Evolutionary conservation across 1,284 basidiomycete genomes (phyloP), one percentile per base, ranked within the genome.

Genomic region (Xerocomus nothofagi): DNA sequence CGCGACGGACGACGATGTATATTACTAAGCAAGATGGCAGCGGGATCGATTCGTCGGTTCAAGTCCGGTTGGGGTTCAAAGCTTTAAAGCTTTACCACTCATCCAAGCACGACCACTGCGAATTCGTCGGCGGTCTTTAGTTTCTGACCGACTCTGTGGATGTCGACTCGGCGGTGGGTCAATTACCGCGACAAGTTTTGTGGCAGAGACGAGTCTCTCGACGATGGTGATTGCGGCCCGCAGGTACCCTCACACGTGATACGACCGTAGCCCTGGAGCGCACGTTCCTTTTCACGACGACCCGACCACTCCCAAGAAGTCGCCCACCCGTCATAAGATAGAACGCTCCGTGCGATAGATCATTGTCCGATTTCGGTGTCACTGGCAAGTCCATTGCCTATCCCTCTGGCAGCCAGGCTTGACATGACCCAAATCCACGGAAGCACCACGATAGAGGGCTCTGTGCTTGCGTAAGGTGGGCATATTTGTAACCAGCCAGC

Each of bases 381-480:
- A 30, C 42, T 37, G 33, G 38, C 32, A 34, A 34, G 51, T 58
- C 17, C 18, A 50, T 63, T 60, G 10, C 56, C 57, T 58, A 33
- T 57, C 32, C 26, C 40, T 40, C n/a, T 18, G 27, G 37, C 42
- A 27, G 33, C 37, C 31, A 27, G 17, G 43, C 38, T 33, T 44
- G 52, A 50, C 39, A 23, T 39, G 26, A 18, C 38, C 31, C 36
- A 36, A 45, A 46, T 56, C 39, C 40, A 21, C 43, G 44, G 44
- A 48, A 40, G 31, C 20, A 33, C 39, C 27, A 33, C 34, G 37
- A 34, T 29, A 20, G 45, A 57, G 29, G 34, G 32, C 33, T 26
- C 40, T 33, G 31, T 43, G 44, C 39, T 57, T 60, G 45, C 42
- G 49, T 63, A 61, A 63, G 63, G 61, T 62, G 59, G 57, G 62